A percentile compares a stretch with the other conserved stretches of the same genome.
phyloP scores from a whole-genome alignment of 148 eudicot genomes.

The Camellia japonica region DNA sequence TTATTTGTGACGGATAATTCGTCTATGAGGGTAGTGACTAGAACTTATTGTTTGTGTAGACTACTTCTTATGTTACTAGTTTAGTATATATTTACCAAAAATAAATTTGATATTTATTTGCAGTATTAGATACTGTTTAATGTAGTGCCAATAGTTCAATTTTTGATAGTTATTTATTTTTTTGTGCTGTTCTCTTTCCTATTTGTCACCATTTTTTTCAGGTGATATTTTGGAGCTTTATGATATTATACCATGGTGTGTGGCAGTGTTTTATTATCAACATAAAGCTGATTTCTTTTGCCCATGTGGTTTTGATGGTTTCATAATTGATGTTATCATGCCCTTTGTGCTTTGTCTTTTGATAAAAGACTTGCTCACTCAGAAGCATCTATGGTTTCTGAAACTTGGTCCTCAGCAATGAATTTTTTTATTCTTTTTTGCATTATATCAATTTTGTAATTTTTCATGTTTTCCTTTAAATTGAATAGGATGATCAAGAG shows the following conservation, averaged over 20 bases:
- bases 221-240: no score
- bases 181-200: neutral
- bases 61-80: no score
- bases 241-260: neutral
- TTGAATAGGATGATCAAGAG: constrained; percentile 66
- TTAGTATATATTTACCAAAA: neutral
- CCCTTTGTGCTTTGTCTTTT: neutral
- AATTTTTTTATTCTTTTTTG: neutral
- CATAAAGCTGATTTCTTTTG: neutral
- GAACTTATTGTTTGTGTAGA: neutral
- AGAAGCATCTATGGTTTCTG: neutral
- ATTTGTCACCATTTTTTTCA: neutral
- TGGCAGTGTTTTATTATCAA: neutral
- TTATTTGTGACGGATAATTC: neutral
- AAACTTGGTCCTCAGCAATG: neutral
- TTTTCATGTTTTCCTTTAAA: neutral
- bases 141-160: no score
- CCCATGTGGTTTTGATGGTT: no score
- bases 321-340: no score
- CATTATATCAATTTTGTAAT: neutral
- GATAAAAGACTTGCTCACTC: neutral
- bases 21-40: neutral
- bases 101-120: no score
- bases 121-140: neutral
- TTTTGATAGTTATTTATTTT: neutral